phyloP scores from a whole-genome alignment of 768 basidiomycete species.

The Lactarius vividus region DNA sequence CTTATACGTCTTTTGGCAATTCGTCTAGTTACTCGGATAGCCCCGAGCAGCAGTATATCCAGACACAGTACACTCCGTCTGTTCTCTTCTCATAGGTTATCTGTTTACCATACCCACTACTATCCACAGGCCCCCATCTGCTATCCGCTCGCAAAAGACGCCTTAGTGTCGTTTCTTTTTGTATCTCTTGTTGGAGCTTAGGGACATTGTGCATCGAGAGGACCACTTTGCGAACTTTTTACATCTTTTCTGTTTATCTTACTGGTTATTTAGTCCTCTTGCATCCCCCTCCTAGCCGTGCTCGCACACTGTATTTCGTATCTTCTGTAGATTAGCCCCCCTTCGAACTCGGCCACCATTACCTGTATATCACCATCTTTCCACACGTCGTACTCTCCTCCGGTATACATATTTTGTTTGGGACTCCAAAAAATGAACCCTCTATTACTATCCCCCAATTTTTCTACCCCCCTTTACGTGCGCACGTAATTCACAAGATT shows the following conservation, averaged over 20 bases:
- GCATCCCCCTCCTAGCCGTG: not conserved
- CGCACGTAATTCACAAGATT: constrained; percentile 49
- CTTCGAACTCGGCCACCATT: constrained; percentile 1
- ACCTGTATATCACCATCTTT: constrained; percentile 25
- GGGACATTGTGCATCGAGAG: constrained; percentile 23
- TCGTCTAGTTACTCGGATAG: constrained; percentile 6
- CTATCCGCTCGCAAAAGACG: constrained; percentile 14
- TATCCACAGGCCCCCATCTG: constrained; percentile 10
- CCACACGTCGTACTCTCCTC: constrained; percentile 9
- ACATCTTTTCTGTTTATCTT: constrained; percentile 15
- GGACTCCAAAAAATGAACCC: not conserved
- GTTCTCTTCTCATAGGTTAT: constrained; percentile 26
- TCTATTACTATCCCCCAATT: not conserved
- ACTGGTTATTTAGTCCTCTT: constrained; percentile 19
- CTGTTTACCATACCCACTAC: constrained; percentile 12
- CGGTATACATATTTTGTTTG: constrained; percentile 5
- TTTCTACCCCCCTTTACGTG: constrained; percentile 30
- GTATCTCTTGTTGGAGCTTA: constrained; percentile 24
- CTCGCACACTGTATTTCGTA: constrained; percentile 17
- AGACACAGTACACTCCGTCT: constrained; percentile 24
- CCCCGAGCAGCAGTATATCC: constrained; percentile 23
- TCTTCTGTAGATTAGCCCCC: constrained; percentile 23
- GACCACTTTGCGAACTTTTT: constrained; percentile 12
- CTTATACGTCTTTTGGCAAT: constrained; percentile 16
- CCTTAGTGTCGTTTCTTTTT: constrained; percentile 9